phyloP scores from a whole-genome alignment of 768 basidiomycete species.

The Hydnomerulius pinastri region DNA sequence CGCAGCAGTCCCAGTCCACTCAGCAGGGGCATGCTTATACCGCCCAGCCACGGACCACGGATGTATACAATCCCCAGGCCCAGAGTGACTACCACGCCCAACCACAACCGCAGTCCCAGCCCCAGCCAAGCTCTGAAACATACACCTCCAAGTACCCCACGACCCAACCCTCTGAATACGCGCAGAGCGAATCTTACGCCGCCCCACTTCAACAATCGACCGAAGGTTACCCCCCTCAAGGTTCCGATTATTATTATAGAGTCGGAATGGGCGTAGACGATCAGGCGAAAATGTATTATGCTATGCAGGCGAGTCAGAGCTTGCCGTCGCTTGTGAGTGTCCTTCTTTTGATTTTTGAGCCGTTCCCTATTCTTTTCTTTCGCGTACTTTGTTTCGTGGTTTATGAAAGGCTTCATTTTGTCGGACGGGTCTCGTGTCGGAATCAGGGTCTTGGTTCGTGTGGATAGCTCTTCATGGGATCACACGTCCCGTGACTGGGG shows the following conservation, averaged over 20 bases:
- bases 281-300: slow-evolving; percentile 12
- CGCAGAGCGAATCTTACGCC: neutral
- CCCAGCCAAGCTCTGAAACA: no score
- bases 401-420: no score
- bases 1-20: neutral
- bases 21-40: neutral
- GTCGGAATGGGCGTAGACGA: slow-evolving; percentile 13
- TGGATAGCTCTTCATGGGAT: no score
- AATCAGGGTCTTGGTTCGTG: no score
- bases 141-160: no score
- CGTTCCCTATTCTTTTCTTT: neutral
- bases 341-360: neutral
- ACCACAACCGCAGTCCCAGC: neutral
- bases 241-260: slow-evolving; percentile 8
- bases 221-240: slow-evolving; percentile 7
- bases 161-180: no score
- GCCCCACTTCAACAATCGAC: no score
- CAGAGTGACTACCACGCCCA: no score
- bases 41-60: no score
- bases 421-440: no score
- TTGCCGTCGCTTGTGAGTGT: slow-evolving; percentile 29
- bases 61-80: no score
- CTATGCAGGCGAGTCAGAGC: slow-evolving; percentile 15
- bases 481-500: no score
- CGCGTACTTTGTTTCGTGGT: neutral